Evolutionary conservation across 345 rosid species (phyloP).

Genomic region (Citrus sp.): DNA sequence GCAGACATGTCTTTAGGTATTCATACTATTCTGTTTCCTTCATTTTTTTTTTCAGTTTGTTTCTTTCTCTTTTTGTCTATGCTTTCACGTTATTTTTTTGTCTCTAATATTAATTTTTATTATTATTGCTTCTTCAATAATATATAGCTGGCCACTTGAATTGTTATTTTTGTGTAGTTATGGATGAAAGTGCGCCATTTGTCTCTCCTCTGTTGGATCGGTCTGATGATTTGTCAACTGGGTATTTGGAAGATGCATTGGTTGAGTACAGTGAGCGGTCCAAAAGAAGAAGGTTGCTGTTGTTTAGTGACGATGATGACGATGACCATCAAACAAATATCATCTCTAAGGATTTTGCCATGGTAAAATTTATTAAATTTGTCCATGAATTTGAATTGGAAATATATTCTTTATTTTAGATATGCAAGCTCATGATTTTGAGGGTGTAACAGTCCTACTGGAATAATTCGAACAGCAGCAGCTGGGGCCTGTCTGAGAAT

Average conservation of each 20-base stretch:
- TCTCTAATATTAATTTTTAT: neutral
- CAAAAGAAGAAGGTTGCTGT: conserved; percentile 59
- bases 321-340: conserved; percentile 17
- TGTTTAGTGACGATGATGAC: conserved; percentile 21
- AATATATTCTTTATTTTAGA: too few relatives aligned
- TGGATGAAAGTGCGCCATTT: conserved; percentile 39
- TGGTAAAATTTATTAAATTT: conserved; percentile 20
- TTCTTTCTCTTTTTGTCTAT: conserved; percentile 9
- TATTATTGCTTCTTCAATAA: neutral
- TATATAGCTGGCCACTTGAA: neutral
- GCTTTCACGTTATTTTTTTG: conserved; percentile 11
- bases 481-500: conserved; percentile 54
- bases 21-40: neutral
- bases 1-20: conserved; percentile 71
- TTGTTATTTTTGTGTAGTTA: conserved; percentile 29
- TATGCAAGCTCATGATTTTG: neutral
- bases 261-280: conserved; percentile 59
- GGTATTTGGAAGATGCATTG: conserved; percentile 86
- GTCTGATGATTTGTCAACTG: conserved; percentile 62
- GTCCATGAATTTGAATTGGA: neutral
- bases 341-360: conserved; percentile 18
- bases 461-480: conserved; percentile 32
- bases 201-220: conserved; percentile 27
- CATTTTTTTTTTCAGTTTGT: neutral
- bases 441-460: conserved; percentile 41